Evolutionary conservation across 2,329 filamentous ascomycete genomes (phyloP).

Genomic region (Aspergillus amoenus): DNA sequence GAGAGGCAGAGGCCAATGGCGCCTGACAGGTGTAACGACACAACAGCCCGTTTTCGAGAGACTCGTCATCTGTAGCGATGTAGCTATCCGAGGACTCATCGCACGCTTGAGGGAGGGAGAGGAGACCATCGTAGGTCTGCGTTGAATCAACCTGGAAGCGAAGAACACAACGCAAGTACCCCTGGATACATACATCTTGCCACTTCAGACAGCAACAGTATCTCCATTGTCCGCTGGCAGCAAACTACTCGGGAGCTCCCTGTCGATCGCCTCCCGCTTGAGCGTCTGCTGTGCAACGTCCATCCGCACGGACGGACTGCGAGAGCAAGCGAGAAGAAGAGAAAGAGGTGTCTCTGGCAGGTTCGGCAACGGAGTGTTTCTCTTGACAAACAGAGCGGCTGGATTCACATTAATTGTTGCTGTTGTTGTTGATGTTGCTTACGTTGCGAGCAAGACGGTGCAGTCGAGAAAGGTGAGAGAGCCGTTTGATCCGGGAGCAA

Average conservation of each 20-base stretch:
- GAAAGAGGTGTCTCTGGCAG: background rate
- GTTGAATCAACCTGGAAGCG: background rate
- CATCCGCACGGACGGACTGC: conserved; percentile 5
- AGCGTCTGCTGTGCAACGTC: conserved; percentile 5
- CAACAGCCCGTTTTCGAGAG: background rate
- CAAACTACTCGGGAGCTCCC: conserved; percentile 7
- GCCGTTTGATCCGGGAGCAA: background rate
- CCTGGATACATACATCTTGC: background rate
- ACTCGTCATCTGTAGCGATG: conserved; percentile 4
- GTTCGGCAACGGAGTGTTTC: background rate
- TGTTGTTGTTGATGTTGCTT: background rate
- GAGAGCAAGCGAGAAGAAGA: background rate
- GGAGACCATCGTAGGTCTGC: background rate
- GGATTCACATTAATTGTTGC: background rate
- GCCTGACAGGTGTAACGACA: no score
- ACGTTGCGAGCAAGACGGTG: background rate
- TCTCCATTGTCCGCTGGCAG: background rate
- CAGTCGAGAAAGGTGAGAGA: background rate
- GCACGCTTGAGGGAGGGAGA: background rate
- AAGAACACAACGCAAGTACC: background rate
- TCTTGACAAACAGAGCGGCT: background rate
- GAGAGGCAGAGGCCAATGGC: no score
- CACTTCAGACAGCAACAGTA: background rate
- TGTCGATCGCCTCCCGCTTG: conserved; percentile 7
- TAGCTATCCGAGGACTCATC: conserved; percentile 2